These are phyloP conservation scores for Apiosordaria backusii DNA, from an alignment of 495 filamentous ascomycete species.

Conservation along the genomic window DNA sequence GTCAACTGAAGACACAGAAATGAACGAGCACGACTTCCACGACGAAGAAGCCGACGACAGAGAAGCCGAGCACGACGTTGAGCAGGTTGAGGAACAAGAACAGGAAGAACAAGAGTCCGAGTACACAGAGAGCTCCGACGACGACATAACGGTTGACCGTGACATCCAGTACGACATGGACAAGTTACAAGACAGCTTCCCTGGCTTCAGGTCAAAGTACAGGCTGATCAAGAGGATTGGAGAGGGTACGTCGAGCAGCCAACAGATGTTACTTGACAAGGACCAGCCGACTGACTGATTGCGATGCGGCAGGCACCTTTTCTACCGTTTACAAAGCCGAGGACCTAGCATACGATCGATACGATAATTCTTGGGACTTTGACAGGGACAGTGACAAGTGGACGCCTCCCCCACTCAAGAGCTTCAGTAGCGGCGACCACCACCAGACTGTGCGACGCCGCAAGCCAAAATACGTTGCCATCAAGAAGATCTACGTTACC, in stretches of 20 bases:
- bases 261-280: not conserved
- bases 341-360: slow-evolving; percentile 81
- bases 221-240: slow-evolving; percentile 94
- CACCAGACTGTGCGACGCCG: slow-evolving; percentile 33
- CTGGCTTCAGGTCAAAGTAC: slow-evolving; percentile 76
- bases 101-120: slow-evolving; percentile 43
- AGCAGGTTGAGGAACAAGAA: slow-evolving; percentile 19
- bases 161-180: slow-evolving; percentile 80
- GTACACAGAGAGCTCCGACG: slow-evolving; percentile 50
- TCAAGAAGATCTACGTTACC: slow-evolving; percentile 99
- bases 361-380: slow-evolving; percentile 83
- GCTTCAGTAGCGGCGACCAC: slow-evolving; percentile 20
- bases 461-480: slow-evolving; percentile 75
- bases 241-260: slow-evolving; percentile 58
- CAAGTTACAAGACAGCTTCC: slow-evolving; percentile 74
- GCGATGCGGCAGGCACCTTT: slow-evolving; percentile 69
- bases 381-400: slow-evolving; percentile 61
- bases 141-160: slow-evolving; percentile 69
- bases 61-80: not conserved
- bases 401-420: slow-evolving; percentile 57
- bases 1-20: slow-evolving; percentile 36
- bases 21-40: slow-evolving; percentile 26
- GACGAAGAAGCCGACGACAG: slow-evolving; percentile 12
- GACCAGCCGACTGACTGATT: not conserved
- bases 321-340: slow-evolving; percentile 99